Evolutionary conservation across 2,329 filamentous ascomycete species (phyloP), one percentile per base, ranked within the genome.

Genomic region (Metarhizium sp.): DNA sequence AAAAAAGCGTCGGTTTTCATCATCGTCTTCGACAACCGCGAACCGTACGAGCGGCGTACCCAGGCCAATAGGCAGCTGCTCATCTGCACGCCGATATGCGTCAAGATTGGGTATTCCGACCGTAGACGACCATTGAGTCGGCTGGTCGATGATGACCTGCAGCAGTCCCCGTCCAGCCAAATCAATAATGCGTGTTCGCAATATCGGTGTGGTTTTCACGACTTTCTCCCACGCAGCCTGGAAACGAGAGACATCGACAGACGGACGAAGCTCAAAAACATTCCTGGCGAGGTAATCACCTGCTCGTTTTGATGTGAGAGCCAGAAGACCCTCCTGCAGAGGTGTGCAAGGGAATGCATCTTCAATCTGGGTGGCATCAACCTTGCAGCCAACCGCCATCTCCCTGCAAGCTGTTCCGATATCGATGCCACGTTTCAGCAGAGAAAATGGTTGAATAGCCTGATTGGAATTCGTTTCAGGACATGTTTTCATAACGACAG

Each of bases 261-360:
- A 11, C 16, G n/a, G 14, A 18, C 36, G 29, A 18, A 52, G 50
- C 13, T 43, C 36, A 8, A 45, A 20, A 25, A 38, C 50, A 34
- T 18, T 25, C 8, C 25, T 13, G n/a, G 50, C 50, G n/a, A 43
- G n/a, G 29, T 52, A 52, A 18, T 42, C 38, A n/a, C 50, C 50
- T 14, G 50, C 34, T 16, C 29, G 42, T n/a, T 18, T 52, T 18
- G 38, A 29, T 18, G 36, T 52, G 6, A 52, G 50, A 52, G 50
- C 50, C 38, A 52, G 42, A 18, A 52, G 50, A 25, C 50, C 50
- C 42, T 52, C 50, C 30, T 52, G 50, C 50, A 52, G 29, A 10
- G 34, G 34, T n/a, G 50, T 52, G 50, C 50, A 52, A 34, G 50
- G 50, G 36, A 43, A 52, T 16, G 42, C 30, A 6, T 52, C 50